Percentiles rank a stretch among this genome's conserved stretches.
phyloP scores from a whole-genome alignment of 257 asterid genomes.

The Catharanthus roseus region DNA sequence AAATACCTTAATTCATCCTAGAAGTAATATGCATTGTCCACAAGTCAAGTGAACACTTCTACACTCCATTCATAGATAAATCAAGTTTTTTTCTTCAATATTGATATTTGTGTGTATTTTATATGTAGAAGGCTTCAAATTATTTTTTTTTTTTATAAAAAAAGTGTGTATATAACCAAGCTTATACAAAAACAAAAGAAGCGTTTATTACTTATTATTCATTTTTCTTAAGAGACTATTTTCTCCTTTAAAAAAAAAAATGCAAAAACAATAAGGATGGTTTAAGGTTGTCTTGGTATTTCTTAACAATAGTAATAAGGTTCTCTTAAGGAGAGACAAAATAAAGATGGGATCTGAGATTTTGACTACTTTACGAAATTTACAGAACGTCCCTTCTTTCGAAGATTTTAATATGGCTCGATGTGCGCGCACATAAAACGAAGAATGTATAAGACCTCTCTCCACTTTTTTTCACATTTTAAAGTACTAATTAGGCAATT shows the following conservation, averaged over 20 bases:
- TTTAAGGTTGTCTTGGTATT: conserved; percentile 25
- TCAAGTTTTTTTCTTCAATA: too few species aligned
- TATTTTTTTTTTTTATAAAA: too few species aligned
- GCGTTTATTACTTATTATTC: not conserved
- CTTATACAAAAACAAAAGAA: too few species aligned
- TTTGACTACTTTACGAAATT: conserved; percentile 19
- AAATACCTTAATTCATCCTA: too few species aligned
- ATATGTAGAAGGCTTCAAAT: too few species aligned
- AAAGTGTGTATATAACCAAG: too few species aligned
- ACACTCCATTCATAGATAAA: not conserved
- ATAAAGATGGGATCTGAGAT: conserved; percentile 12
- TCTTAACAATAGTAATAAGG: conserved; percentile 8
- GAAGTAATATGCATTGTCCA: too few species aligned
- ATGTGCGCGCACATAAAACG: not conserved
- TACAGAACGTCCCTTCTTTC: conserved; percentile 15
- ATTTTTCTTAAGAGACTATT: too few species aligned
- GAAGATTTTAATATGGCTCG: not conserved
- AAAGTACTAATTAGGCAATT: not conserved
- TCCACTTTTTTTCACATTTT: not conserved
- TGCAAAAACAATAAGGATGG: not conserved
- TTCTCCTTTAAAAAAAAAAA: not conserved
- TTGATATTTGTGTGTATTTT: too few species aligned
- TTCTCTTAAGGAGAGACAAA: conserved; percentile 16
- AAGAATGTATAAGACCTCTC: not conserved
- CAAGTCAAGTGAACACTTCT: too few species aligned